These are phyloP conservation scores for Raffaelea deltoideospora DNA, from an alignment of 2,329 filamentous ascomycete species.

Conservation along the genomic window DNA sequence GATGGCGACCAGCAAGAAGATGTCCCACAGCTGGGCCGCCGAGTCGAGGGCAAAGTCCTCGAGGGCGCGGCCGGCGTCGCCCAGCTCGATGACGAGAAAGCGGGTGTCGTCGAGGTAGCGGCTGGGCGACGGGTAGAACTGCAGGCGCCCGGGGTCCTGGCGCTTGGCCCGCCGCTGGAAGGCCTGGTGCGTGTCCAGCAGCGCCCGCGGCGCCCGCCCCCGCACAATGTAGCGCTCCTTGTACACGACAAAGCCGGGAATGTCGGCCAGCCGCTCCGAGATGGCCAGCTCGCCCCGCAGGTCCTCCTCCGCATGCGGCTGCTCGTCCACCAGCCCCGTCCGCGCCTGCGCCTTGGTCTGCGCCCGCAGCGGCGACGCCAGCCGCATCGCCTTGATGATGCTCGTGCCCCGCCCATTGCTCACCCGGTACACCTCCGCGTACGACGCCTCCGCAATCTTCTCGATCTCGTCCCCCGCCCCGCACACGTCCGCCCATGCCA, in stretches of 20 bases:
- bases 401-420: constrained; percentile 43
- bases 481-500: constrained; percentile 44
- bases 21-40: constrained; percentile 43
- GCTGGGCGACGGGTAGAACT: constrained; percentile 48
- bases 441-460: constrained; percentile 54
- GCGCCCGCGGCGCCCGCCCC: constrained; percentile 35
- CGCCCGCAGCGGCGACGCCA: constrained; percentile 40
- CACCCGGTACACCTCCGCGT: constrained; percentile 50
- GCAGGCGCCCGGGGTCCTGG: constrained; percentile 38
- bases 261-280: constrained; percentile 47
- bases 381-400: constrained; percentile 49
- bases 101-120: constrained; percentile 40
- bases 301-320: constrained; percentile 38
- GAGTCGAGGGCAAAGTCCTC: constrained; percentile 39
- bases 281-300: constrained; percentile 45
- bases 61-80: constrained; percentile 44
- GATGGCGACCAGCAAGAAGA: constrained; percentile 44
- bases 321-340: constrained; percentile 41
- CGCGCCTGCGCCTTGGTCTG: constrained; percentile 41
- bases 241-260: constrained; percentile 51
- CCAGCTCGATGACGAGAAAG: constrained; percentile 48
- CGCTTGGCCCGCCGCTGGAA: constrained; percentile 40
- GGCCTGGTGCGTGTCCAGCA: constrained; percentile 44
- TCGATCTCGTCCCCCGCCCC: constrained; percentile 34
- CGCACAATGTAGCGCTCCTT: constrained; percentile 47